A percentile compares a stretch with the other conserved stretches of the same genome.
Evolutionary conservation across 2,329 filamentous ascomycete species (phyloP).

Genomic region (Gliomastix tumulicola): DNA sequence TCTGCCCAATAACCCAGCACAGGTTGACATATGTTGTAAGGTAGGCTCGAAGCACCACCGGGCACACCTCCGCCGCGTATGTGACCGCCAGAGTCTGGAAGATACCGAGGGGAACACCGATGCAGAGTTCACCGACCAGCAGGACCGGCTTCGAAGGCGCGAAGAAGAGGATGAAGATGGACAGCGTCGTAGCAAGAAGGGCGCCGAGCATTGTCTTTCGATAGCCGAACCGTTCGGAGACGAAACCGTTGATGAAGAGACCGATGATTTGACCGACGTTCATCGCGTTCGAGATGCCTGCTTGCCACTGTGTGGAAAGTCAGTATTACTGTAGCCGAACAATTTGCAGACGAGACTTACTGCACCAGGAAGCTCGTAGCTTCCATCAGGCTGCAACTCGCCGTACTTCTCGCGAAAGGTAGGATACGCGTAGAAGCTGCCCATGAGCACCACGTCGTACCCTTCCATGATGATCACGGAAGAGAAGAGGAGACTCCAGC

Average conservation of each 20-base stretch:
- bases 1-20: slow-evolving; percentile 42
- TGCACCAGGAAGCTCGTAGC: slow-evolving; percentile 37
- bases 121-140: slow-evolving; percentile 48
- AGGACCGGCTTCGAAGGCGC: slow-evolving; percentile 45
- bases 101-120: slow-evolving; percentile 47
- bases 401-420: slow-evolving; percentile 43
- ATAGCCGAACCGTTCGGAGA: slow-evolving; percentile 55
- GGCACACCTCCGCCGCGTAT: slow-evolving; percentile 62
- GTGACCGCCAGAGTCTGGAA: slow-evolving; percentile 48
- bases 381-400: slow-evolving; percentile 27
- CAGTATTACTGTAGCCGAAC: background rate
- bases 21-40: slow-evolving; percentile 38
- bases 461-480: slow-evolving; percentile 32
- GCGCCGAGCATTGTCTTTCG: slow-evolving; percentile 50
- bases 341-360: background rate
- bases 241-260: slow-evolving; percentile 51
- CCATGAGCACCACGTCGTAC: slow-evolving; percentile 32
- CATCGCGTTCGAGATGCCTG: slow-evolving; percentile 44
- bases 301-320: slow-evolving; percentile 37
- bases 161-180: slow-evolving; percentile 54
- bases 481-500: slow-evolving; percentile 33
- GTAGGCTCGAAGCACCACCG: slow-evolving; percentile 32
- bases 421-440: slow-evolving; percentile 31
- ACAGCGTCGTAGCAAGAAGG: slow-evolving; percentile 40
- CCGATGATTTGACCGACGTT: slow-evolving; percentile 57